A percentile compares a stretch with the other conserved stretches of the same genome.
These are phyloP conservation scores for Cryptococcus sp. DNA, from an alignment of 1,284 basidiomycete genomes.

Conservation along the genomic window DNA sequence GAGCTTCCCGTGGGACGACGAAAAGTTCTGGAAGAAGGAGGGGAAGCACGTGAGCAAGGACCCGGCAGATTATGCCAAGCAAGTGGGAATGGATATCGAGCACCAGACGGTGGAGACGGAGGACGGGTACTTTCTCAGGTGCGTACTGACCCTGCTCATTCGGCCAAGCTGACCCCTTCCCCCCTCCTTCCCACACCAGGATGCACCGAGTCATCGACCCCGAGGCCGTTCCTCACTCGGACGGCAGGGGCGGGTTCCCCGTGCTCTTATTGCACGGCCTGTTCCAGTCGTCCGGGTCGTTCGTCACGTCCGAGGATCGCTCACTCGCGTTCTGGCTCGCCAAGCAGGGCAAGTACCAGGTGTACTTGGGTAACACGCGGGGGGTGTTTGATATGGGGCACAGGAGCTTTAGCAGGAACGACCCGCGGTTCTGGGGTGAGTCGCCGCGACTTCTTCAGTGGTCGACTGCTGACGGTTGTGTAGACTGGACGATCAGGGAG, in stretches of 20 bases:
- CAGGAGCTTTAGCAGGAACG: constrained; percentile 52
- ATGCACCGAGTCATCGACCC: constrained; percentile 58
- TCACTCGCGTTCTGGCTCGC: constrained; percentile 63
- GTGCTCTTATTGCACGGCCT: constrained; percentile 62
- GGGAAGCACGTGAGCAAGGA: constrained; percentile 55
- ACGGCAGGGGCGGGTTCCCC: constrained; percentile 57
- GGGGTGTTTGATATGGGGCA: constrained; percentile 64
- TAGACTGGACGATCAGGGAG: constrained; percentile 62
- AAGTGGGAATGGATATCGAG: constrained; percentile 58
- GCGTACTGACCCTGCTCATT: constrained; percentile 16
- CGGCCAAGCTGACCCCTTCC: background rate
- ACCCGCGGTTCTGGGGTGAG: constrained; percentile 61
- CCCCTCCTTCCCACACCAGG: constrained; percentile 28
- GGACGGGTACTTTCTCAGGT: constrained; percentile 58
- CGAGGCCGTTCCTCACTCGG: constrained; percentile 47
- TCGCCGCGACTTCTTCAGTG: background rate
- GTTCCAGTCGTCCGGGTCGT: constrained; percentile 62
- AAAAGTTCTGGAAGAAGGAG: constrained; percentile 53
- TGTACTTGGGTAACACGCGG: constrained; percentile 62
- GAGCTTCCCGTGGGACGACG: constrained; percentile 56
- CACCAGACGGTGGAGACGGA: constrained; percentile 59
- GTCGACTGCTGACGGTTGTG: background rate
- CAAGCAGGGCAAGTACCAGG: constrained; percentile 57
- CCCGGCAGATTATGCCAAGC: constrained; percentile 57
- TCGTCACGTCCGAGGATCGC: constrained; percentile 62